phyloP scores from a whole-genome alignment of 257 asterid species.

The Pogostemon cablin region DNA sequence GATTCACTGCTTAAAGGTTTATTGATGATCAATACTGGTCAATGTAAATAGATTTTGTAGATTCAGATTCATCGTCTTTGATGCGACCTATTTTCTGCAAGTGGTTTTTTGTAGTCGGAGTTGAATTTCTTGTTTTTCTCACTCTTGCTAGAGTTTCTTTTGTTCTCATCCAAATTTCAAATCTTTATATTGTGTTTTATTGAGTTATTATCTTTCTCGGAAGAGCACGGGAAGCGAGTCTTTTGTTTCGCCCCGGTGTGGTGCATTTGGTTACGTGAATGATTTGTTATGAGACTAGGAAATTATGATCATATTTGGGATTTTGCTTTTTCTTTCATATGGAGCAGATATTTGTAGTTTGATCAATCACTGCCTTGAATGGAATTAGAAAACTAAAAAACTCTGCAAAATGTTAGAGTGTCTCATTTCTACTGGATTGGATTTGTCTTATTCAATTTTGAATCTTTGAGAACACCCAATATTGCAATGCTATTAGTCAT shows the following conservation, averaged over 20 bases:
- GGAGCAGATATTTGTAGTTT: background rate
- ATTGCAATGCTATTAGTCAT: constrained; percentile 13
- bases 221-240: background rate
- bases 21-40: constrained; percentile 2
- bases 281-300: constrained; percentile 11
- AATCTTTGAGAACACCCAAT: background rate
- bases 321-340: background rate
- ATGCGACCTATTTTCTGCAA: too few species aligned
- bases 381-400: background rate
- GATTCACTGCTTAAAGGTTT: constrained; percentile 7
- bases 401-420: constrained; percentile 1
- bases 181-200: background rate
- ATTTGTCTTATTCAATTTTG: background rate
- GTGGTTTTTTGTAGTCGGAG: too few species aligned
- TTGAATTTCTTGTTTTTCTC: too few species aligned
- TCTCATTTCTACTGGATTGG: background rate
- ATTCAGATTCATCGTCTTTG: background rate
- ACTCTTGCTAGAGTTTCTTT: too few species aligned
- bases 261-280: background rate
- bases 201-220: background rate
- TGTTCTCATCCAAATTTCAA: background rate
- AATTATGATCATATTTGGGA: background rate
- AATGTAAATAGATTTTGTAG: background rate
- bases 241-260: too few species aligned
- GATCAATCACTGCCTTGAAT: background rate